Evolutionary conservation across 306 rosid species (phyloP), one percentile per base, ranked within the genome.

Genomic region (Fagus sylvatica): DNA sequence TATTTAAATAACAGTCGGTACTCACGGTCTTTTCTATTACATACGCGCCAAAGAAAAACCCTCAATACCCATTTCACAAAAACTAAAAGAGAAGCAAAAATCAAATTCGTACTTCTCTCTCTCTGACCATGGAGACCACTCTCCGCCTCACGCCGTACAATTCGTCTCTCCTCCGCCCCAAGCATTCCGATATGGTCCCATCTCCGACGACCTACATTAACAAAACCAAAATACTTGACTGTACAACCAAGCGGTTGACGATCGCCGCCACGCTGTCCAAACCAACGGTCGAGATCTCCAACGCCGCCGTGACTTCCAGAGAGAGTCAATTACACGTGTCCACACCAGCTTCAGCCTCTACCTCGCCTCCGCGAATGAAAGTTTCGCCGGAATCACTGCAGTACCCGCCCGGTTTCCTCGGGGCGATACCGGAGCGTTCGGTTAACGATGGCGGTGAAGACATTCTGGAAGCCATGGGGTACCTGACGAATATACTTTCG

Each of bases 371-470:
- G 5, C 86, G 78, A 0, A 61, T 67, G 6, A 79, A 72, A 42
- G 88, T 88, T 2, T 82, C 89, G 1, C 55, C 96, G 12, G 60
- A 84, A 46, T 88, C 96, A 1, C 87, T 95, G 32, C 89, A 82
- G 74, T 95, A 89, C 77, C 92, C 87, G 0, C 56, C 97, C 3
- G 99, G 98, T 8, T 93, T 86, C 77, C 89, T 95, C 16, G 99
- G 99, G 5, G 97, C 96, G 0, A 82, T 83, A 10, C 94, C 97
- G 0, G 78, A 82, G 51, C 87, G 89, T 7, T 16, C 87, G 0
- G 69, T 6, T 13, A n/a, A 77, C 28, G 87, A 70, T 9, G 16
- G 41, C 3, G 74, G 59, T 51, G 88, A 55, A 1, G 72, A 53
- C 61, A 30, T 46, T 5, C 62, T 76, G 4, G 73, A 77, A 48